Evolutionary conservation across 768 basidiomycete genomes (phyloP).

Genomic region (Zangia roseola): DNA sequence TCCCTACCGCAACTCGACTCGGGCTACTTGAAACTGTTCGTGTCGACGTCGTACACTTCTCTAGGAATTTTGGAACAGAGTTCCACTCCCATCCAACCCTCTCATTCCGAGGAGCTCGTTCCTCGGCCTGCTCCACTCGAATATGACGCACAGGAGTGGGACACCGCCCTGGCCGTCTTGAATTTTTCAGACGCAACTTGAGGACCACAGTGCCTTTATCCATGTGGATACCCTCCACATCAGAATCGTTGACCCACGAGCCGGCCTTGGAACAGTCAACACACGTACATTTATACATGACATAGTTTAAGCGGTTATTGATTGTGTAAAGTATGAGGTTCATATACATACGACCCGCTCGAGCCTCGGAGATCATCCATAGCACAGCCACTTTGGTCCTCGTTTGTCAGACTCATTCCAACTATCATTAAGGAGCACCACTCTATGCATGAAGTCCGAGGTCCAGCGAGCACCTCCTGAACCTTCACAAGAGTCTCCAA

Average conservation of each 20-base stretch:
- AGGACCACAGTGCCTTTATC: neutral
- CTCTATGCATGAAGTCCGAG: conserved; percentile 20
- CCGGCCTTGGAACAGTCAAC: conserved; percentile 8
- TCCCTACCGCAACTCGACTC: conserved; percentile 44
- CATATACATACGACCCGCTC: neutral
- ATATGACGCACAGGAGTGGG: conserved; percentile 28
- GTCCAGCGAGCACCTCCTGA: conserved; percentile 24
- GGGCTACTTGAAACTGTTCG: conserved; percentile 58
- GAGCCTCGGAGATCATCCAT: neutral
- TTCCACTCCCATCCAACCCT: conserved; percentile 18
- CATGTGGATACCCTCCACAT: neutral
- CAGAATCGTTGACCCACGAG: conserved; percentile 1
- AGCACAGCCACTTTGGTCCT: conserved; percentile 8
- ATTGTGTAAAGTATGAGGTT: neutral
- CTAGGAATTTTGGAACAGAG: conserved; percentile 51
- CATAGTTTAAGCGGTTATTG: neutral
- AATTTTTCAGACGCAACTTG: conserved; percentile 16
- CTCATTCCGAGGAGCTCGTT: conserved; percentile 10
- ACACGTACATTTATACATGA: neutral
- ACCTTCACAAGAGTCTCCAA: conserved; percentile 61
- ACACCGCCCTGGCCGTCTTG: conserved; percentile 26
- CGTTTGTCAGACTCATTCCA: neutral
- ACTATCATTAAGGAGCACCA: neutral
- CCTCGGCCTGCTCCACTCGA: conserved; percentile 4
- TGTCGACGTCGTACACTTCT: conserved; percentile 49